These are phyloP conservation scores for Urochloa ruziziensis DNA, from an alignment of 176 grass and related monocot species.

Conservation along the genomic window DNA sequence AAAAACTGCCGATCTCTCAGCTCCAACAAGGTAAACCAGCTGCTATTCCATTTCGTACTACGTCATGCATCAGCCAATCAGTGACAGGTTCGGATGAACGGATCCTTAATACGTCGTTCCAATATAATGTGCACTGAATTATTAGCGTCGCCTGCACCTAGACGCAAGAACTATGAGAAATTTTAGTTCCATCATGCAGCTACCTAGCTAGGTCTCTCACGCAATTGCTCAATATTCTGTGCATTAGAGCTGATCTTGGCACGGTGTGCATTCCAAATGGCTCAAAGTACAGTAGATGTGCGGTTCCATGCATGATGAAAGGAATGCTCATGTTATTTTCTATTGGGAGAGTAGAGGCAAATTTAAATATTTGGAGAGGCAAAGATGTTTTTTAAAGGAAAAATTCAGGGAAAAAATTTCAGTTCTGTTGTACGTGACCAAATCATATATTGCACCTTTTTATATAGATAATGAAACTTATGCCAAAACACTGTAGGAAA, in stretches of 20 bases:
- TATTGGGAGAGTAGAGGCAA: neutral
- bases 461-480: neutral
- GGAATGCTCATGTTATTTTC: neutral
- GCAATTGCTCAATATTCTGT: neutral
- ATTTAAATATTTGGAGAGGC: neutral
- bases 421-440: neutral
- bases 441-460: neutral
- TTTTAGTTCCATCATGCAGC: neutral
- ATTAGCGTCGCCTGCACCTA: conserved; percentile 16
- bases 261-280: neutral
- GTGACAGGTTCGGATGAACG: neutral
- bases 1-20: neutral
- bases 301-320: too few relatives aligned
- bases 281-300: too few relatives aligned
- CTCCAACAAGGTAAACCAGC: neutral
- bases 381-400: neutral
- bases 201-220: neutral
- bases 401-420: neutral
- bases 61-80: neutral
- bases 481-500: conserved; percentile 5
- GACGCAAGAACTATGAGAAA: neutral
- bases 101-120: neutral
- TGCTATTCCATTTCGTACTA: conserved; percentile 11
- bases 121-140: neutral
- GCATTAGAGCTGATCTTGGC: neutral